Conservation (phyloP, 2,329 filamentous ascomycete species). For the Cytospora mali region DNA sequence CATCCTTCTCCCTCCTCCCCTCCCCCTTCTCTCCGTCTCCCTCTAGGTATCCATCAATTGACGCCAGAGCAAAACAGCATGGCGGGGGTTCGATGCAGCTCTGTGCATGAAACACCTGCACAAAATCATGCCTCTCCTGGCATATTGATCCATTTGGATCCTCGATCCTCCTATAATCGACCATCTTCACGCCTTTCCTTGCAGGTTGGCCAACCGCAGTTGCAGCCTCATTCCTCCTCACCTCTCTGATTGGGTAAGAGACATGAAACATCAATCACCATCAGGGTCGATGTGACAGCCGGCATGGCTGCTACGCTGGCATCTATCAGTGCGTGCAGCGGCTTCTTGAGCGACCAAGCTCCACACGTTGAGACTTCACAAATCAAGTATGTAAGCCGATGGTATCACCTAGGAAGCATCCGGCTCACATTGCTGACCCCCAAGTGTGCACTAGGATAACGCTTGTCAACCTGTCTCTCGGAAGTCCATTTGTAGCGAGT, state of each 20-base stretch:
- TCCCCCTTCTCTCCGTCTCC: too few relatives aligned
- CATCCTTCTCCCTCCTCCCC: too few relatives aligned
- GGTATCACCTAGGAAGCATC: neutral
- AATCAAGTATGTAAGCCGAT: neutral
- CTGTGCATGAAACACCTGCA: constrained; percentile 11
- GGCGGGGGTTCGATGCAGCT: neutral
- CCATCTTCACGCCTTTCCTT: constrained; percentile 1
- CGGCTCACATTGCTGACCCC: neutral
- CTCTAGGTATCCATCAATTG: neutral
- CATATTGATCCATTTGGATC: constrained; percentile 11
- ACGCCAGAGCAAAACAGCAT: neutral
- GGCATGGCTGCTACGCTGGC: too few relatives aligned
- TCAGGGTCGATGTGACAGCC: too few relatives aligned
- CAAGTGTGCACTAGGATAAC: neutral
- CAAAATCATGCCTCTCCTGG: neutral
- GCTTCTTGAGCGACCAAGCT: too few relatives aligned
- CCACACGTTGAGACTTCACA: too few relatives aligned
- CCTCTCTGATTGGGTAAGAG: constrained; percentile 4
- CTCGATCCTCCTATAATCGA: neutral
- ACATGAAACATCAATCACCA: neutral
- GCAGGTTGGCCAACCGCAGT: constrained; percentile 4
- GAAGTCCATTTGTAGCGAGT: neutral
- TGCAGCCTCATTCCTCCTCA: constrained; percentile 8
- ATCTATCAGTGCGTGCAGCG: too few relatives aligned
- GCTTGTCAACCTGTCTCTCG: neutral